These are phyloP conservation scores for Thalassiosira livingstoniorum DNA, from an alignment of 352 stramenopile genomes.

Conservation along the genomic window DNA sequence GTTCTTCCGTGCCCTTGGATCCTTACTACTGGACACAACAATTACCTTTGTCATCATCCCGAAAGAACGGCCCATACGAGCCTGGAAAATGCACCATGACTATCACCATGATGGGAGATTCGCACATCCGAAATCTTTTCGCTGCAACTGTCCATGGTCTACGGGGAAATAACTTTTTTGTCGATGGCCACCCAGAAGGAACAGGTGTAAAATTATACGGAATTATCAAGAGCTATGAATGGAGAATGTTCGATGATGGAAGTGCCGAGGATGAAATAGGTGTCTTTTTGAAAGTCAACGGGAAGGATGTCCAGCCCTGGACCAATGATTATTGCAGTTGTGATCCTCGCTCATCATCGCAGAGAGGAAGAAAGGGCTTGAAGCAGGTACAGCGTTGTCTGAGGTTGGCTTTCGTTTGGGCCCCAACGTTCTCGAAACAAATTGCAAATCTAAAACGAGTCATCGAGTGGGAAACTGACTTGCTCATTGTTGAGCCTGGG, in stretches of 20 bases:
- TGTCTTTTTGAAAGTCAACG: slow-evolving; percentile 19
- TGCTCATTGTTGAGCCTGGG: slow-evolving; percentile 50
- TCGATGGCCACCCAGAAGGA: slow-evolving; percentile 29
- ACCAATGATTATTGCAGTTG: slow-evolving; percentile 40
- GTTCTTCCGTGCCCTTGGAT: slow-evolving; percentile 34
- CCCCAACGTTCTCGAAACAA: slow-evolving; percentile 42
- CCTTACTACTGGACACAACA: slow-evolving; percentile 50
- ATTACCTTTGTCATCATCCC: too few species aligned
- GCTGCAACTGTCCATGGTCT: slow-evolving; percentile 54
- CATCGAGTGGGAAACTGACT: slow-evolving; percentile 26
- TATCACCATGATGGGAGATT: slow-evolving; percentile 53
- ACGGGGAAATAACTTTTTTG: slow-evolving; percentile 35
- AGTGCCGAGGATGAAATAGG: slow-evolving; percentile 29
- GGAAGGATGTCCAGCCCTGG: slow-evolving; percentile 1
- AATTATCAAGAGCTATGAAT: slow-evolving; percentile 42
- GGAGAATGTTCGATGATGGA: slow-evolving; percentile 27
- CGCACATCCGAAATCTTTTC: slow-evolving; percentile 56
- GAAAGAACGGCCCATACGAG: too few species aligned
- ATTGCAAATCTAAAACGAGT: slow-evolving; percentile 26
- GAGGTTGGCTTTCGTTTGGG: slow-evolving; percentile 50
- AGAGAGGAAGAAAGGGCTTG: too few species aligned
- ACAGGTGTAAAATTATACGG: slow-evolving; percentile 23
- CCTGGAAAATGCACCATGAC: slow-evolving; percentile 47
- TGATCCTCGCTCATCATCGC: too few species aligned
- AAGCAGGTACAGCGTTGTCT: slow-evolving; percentile 38